These are phyloP conservation scores for Lithohypha guttulata DNA, from an alignment of 2,329 filamentous ascomycete species.

Conservation along the genomic window DNA sequence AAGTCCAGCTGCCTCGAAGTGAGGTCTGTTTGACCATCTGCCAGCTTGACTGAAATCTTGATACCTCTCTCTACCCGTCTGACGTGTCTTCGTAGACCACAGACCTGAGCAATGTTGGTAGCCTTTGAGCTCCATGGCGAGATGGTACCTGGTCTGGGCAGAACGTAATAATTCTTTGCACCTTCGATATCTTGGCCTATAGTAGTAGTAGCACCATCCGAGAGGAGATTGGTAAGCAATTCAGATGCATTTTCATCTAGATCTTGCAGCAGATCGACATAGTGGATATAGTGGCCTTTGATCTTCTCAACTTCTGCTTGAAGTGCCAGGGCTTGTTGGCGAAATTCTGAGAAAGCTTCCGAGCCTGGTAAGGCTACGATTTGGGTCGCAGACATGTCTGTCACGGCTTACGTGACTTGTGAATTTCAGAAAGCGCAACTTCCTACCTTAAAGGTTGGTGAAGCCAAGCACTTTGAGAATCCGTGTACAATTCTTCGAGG, in stretches of 20 bases:
- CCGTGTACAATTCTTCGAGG: too few relatives aligned
- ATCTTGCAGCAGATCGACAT: conserved; percentile 48
- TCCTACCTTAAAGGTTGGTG: too few relatives aligned
- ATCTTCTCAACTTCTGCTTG: conserved; percentile 35
- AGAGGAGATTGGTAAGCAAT: conserved; percentile 48
- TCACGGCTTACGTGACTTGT: too few relatives aligned
- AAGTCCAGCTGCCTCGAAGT: conserved; percentile 51
- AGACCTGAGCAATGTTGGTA: conserved; percentile 86
- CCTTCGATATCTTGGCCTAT: conserved; percentile 34
- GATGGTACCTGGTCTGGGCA: conserved; percentile 67
- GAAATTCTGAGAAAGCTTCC: conserved; percentile 35
- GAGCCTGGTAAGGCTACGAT: conserved; percentile 17
- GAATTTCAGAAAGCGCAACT: too few relatives aligned
- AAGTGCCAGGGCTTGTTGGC: conserved; percentile 32
- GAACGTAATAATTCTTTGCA: conserved; percentile 56
- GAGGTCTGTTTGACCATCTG: conserved; percentile 46
- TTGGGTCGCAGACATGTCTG: conserved; percentile 9
- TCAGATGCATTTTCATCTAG: conserved; percentile 38
- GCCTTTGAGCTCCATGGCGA: conserved; percentile 98
- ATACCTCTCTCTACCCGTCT: conserved; percentile 80
- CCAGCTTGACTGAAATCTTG: conserved; percentile 53
- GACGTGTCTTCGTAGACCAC: conserved; percentile 61
- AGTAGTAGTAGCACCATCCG: conserved; percentile 44
- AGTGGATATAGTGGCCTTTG: conserved; percentile 47
- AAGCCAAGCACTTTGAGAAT: too few relatives aligned